phyloP scores from a whole-genome alignment of 805 yeast genomes.

The Debaryomyces hansenii region DNA sequence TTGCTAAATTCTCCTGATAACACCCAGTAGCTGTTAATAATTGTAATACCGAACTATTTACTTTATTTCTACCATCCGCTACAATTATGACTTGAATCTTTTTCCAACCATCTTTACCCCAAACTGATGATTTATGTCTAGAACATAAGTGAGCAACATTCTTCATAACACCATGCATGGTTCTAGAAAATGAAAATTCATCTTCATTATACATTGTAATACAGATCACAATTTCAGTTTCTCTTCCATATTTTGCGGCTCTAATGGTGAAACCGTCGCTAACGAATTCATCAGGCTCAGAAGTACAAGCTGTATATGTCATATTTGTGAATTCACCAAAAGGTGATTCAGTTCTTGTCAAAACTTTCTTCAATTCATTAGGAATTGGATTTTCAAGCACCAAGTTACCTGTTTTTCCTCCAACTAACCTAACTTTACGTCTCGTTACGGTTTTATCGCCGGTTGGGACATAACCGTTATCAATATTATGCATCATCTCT shows the following conservation, averaged over 20 bases:
- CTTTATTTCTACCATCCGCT: conserved; percentile 92
- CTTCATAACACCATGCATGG: conserved; percentile 91
- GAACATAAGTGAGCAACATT: conserved; percentile 86
- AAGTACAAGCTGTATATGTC: conserved; percentile 96
- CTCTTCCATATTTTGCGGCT: conserved; percentile 83
- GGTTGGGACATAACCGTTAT: conserved; percentile 47
- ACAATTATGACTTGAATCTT: conserved; percentile 90
- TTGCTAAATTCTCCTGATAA: conserved; percentile 96
- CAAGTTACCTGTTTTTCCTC: conserved; percentile 68
- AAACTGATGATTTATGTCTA: conserved; percentile 75
- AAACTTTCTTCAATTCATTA: conserved; percentile 75
- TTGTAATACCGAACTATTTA: conserved; percentile 81
- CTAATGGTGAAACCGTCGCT: conserved; percentile 81
- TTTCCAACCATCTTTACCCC: conserved; percentile 98
- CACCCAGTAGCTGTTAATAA: conserved; percentile 92
- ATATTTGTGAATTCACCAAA: conserved; percentile 92
- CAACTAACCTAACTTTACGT: conserved; percentile 70
- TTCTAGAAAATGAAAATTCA: conserved; percentile 84
- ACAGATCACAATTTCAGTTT: conserved; percentile 88
- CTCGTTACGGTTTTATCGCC: conserved; percentile 68
- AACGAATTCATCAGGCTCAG: conserved; percentile 85
- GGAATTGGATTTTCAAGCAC: conserved; percentile 95
- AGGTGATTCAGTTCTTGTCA: conserved; percentile 74
- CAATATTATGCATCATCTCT: conserved; percentile 46
- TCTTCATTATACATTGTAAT: conserved; percentile 98